A percentile compares a stretch with the other conserved stretches of the same genome.
These are phyloP conservation scores for Solanum hybrid DNA, from an alignment of 305 asterid species.

Conservation along the genomic window DNA sequence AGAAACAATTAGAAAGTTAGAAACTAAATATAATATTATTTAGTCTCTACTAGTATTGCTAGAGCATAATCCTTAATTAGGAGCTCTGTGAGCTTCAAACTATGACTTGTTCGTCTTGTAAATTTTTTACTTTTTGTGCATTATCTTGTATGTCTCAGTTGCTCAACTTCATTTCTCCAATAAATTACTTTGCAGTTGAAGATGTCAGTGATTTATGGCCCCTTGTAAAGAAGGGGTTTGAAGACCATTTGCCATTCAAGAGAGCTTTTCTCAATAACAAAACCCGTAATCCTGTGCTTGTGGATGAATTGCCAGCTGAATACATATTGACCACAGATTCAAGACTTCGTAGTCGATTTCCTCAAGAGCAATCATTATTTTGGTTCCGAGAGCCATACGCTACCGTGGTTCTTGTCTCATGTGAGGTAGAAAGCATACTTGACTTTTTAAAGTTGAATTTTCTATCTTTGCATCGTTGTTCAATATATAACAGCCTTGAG, in stretches of 20 bases:
- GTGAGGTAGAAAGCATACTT: constrained; percentile 52
- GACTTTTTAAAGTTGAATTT: constrained; percentile 1
- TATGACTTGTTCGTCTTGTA: neutral
- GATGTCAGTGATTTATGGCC: constrained; percentile 99
- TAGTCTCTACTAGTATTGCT: neutral
- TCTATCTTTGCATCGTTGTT: constrained; percentile 3
- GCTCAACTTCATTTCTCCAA: neutral
- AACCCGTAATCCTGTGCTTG: constrained; percentile 81
- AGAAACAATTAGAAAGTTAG: neutral
- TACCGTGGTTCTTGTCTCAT: constrained; percentile 76
- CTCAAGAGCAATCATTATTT: constrained; percentile 86
- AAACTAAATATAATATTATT: too few relatives aligned
- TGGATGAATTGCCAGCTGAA: constrained; percentile 80
- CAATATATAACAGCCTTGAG: neutral
- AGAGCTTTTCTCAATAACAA: constrained; percentile 74
- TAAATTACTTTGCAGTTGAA: constrained; percentile 58
- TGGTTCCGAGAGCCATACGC: constrained; percentile 99
- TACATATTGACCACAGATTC: constrained; percentile 95
- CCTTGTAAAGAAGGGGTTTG: constrained; percentile 58
- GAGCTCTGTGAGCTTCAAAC: neutral
- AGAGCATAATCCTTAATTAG: neutral
- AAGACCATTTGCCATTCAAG: constrained; percentile 78
- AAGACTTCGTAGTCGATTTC: constrained; percentile 88
- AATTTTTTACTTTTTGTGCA: neutral
- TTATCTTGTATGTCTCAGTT: neutral